Evolutionary conservation across 306 rosid genomes (phyloP), one percentile per base, ranked within the genome.

Genomic region (Pyrus pyrifolia): DNA sequence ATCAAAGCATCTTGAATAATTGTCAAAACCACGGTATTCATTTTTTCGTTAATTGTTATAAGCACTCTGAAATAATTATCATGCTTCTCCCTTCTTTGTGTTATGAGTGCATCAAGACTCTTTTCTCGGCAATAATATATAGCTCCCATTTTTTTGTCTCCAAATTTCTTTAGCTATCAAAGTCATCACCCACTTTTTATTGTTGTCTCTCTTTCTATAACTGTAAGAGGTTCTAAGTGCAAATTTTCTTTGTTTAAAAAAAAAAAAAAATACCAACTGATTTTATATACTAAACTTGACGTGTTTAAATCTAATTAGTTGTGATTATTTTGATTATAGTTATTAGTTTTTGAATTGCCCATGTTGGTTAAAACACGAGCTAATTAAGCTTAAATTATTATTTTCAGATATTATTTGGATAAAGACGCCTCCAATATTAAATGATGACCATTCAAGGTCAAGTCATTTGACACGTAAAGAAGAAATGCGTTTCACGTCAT

Each of bases 311-410:
- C 55, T 49, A 46, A 14, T 46, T 46, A 57, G 60, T 21, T 19
- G 0, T 53, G 63, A 86, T 77, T 80, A 65, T 71, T 72, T 72
- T 15, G 38, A 67, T 38, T 71, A 83, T 85, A 73, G 79, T 78
- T 73, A 63, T 67, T 25, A 11, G 10, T 38, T 70, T 55, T 83
- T 83, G 84, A 87, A 73, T 73, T 68, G 33, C 64, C 25, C 63
- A 46, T 58, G 29, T 19, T 66, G 23, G 68, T 8, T 35, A 14
- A 30, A 64, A 49, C 17, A 29, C 40, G 31, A 58, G 13, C 11
- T 8, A 8, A 59, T 23, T 59, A 21, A 31, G 68, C 35, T 29
- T 63, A 30, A 30, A 29, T 29, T 25, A 35, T 42, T 67, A 67
- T 67, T 65, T 40, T 3, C 4, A 31, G 51, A 35, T 67, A 67